Percentiles rank a stretch among this genome's conserved stretches.
Conservation (phyloP, 768 basidiomycete genomes). For the Boletus vermiculosoides region DNA sequence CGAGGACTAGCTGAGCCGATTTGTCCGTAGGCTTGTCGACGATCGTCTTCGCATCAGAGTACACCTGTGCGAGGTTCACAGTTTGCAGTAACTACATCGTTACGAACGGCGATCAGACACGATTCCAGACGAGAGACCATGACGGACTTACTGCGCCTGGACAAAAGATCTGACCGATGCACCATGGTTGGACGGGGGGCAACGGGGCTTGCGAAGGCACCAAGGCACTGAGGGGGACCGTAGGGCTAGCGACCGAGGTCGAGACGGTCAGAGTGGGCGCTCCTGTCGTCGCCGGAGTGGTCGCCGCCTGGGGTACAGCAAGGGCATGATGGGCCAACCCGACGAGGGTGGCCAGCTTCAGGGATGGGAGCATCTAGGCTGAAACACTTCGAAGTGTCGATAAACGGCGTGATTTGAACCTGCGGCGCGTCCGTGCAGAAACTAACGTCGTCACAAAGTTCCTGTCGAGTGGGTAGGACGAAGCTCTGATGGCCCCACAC, state of each 20-base stretch:
- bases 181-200: slow-evolving; percentile 76
- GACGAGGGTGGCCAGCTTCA: slow-evolving; percentile 13
- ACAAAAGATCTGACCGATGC: slow-evolving; percentile 75
- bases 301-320: slow-evolving; percentile 19
- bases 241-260: slow-evolving; percentile 65
- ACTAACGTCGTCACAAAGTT: neutral
- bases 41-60: slow-evolving; percentile 82
- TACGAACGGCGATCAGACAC: neutral
- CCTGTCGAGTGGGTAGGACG: neutral
- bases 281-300: slow-evolving; percentile 16
- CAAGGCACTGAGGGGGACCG: slow-evolving; percentile 47
- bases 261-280: slow-evolving; percentile 43
- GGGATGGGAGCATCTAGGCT: slow-evolving; percentile 33
- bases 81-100: slow-evolving; percentile 70
- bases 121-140: no score
- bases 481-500: neutral
- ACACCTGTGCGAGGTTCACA: slow-evolving; percentile 75
- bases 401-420: neutral
- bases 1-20: slow-evolving; percentile 59
- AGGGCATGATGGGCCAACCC: slow-evolving; percentile 11
- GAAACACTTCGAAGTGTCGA: neutral
- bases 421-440: neutral
- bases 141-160: slow-evolving; percentile 58
- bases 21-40: slow-evolving; percentile 86
- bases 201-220: slow-evolving; percentile 64